Conservation (phyloP, 208 protist species). For the Herpetomonas tarakana region DNA sequence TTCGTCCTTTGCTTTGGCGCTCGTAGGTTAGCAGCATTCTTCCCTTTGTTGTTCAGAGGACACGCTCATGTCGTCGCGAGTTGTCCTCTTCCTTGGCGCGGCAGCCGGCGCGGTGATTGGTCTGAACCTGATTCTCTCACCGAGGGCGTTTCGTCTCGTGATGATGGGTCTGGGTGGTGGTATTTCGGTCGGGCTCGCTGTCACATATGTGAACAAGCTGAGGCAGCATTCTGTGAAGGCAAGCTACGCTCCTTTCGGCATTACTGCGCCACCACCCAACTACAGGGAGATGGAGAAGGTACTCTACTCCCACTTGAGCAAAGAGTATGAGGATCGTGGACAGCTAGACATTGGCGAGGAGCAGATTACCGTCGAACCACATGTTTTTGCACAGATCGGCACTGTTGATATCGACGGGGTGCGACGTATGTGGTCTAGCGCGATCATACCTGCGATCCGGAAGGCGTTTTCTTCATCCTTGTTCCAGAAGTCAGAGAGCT, state of each 20-base stretch:
- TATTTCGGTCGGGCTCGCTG: constrained; percentile 22
- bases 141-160: constrained; percentile 35
- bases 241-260: constrained; percentile 25
- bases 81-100: constrained; percentile 32
- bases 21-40: too few relatives aligned
- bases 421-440: constrained; percentile 71
- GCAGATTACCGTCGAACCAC: constrained; percentile 61
- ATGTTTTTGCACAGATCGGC: constrained; percentile 79
- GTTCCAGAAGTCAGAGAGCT: constrained; percentile 19
- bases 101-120: constrained; percentile 24
- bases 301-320: constrained; percentile 52
- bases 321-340: constrained; percentile 57
- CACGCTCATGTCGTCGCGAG: constrained; percentile 34
- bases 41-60: too few relatives aligned
- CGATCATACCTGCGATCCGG: constrained; percentile 43
- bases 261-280: constrained; percentile 34
- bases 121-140: constrained; percentile 33
- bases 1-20: too few relatives aligned
- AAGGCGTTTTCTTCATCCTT: constrained; percentile 5
- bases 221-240: constrained; percentile 53
- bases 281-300: constrained; percentile 40
- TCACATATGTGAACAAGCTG: constrained; percentile 49
- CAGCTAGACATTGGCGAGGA: constrained; percentile 64
- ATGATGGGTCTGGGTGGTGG: constrained; percentile 28
- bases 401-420: constrained; percentile 67